A percentile compares a stretch with the other conserved stretches of the same genome.
Evolutionary conservation across 2,329 filamentous ascomycete species (phyloP).

Genomic region (Albophoma yamanashiensis): DNA sequence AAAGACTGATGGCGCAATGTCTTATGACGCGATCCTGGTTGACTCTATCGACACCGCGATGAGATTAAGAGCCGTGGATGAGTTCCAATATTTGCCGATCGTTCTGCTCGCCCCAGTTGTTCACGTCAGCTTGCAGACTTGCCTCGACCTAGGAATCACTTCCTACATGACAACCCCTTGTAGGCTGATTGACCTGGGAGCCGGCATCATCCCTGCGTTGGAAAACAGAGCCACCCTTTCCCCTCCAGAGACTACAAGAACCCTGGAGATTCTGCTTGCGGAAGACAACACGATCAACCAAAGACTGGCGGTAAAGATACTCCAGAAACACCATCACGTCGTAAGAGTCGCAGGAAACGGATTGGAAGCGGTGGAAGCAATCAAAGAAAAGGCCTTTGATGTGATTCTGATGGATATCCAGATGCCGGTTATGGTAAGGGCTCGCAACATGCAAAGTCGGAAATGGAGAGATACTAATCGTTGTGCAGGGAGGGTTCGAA

Average conservation of each 20-base stretch:
- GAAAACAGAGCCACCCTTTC: conserved; percentile 88
- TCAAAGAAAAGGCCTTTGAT: conserved; percentile 87
- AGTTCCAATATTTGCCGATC: conserved; percentile 96
- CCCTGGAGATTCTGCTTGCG: conserved; percentile 87
- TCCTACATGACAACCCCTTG: conserved; percentile 98
- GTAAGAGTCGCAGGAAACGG: conserved; percentile 93
- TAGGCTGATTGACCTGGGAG: conserved; percentile 84
- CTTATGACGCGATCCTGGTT: conserved; percentile 92
- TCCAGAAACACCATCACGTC: conserved; percentile 91
- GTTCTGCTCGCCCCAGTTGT: conserved; percentile 84
- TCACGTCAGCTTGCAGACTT: conserved; percentile 85
- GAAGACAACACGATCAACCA: conserved; percentile 99
- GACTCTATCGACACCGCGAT: conserved; percentile 86
- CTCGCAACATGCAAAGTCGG: neutral
- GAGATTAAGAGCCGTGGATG: conserved; percentile 73
- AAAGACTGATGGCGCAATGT: conserved; percentile 45
- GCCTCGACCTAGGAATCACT: conserved; percentile 86
- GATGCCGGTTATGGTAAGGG: conserved; percentile 91
- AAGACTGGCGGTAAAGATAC: conserved; percentile 86
- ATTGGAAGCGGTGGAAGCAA: conserved; percentile 82
- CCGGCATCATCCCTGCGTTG: conserved; percentile 88
- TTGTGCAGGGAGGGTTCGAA: conserved; percentile 77
- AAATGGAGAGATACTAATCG: conserved; percentile 20
- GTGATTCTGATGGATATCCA: conserved; percentile 98
- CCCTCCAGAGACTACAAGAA: conserved; percentile 86